phyloP scores from a whole-genome alignment of 768 basidiomycete genomes.

The Suillus brevipes region DNA sequence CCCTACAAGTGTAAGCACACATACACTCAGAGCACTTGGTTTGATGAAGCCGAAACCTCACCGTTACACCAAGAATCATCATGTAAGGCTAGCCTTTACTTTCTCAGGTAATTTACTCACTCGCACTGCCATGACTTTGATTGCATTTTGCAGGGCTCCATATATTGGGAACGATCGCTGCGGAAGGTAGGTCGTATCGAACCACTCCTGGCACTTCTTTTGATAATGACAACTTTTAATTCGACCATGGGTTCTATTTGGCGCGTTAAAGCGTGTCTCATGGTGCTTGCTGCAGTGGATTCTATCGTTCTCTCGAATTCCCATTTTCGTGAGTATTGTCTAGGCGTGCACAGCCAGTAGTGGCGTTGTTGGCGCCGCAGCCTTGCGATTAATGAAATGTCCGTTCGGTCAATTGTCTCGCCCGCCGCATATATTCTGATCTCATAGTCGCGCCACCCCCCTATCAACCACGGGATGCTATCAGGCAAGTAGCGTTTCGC shows the following conservation, averaged over 20 bases:
- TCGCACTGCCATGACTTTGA: not conserved
- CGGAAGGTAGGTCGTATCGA: not conserved
- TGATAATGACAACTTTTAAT: conserved; percentile 1
- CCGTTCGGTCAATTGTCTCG: not conserved
- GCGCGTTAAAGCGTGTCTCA: not conserved
- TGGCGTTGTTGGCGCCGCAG: not conserved
- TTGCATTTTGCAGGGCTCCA: conserved; percentile 5
- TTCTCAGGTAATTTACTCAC: not conserved
- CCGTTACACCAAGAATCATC: conserved; percentile 1
- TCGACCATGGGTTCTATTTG: conserved; percentile 5
- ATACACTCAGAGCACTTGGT: not conserved
- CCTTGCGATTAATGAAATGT: conserved; percentile 7
- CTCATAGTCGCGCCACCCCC: conserved; percentile 4
- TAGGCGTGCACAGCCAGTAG: conserved; percentile 3
- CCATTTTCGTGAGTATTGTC: conserved; percentile 1
- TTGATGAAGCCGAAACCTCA: not conserved
- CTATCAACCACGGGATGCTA: conserved; percentile 1
- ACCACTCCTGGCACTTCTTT: not conserved
- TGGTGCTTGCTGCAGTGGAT: conserved; percentile 5
- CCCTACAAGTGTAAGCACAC: not conserved
- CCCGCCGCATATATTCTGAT: not conserved
- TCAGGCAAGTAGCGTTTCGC: conserved; percentile 5
- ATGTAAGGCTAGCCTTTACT: not conserved
- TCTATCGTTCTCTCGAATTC: not conserved
- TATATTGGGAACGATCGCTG: not conserved